phyloP scores from a whole-genome alignment of 148 eudicot genomes.

The Arbutus unedo region DNA sequence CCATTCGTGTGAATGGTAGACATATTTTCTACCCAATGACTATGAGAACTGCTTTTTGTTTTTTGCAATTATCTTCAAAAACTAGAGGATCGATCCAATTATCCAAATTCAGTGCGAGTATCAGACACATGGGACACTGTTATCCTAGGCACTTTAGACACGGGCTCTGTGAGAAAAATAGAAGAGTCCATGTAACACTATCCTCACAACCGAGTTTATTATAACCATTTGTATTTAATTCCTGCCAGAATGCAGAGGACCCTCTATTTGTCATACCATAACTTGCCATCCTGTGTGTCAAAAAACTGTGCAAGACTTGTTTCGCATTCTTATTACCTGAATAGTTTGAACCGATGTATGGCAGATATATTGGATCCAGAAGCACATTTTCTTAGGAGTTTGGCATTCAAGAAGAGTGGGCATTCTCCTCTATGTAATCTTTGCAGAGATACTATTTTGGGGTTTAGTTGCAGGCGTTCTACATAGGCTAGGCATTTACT shows the following conservation, averaged over 20 bases:
- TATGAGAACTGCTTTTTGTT: background rate
- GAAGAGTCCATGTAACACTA: background rate
- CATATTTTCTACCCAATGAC: background rate
- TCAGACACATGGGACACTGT: background rate
- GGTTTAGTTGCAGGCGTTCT: conserved; percentile 62
- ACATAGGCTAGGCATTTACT: conserved; percentile 58
- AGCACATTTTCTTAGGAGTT: conserved; percentile 73
- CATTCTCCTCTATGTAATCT: conserved; percentile 71
- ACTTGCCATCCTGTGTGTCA: background rate
- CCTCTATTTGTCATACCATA: background rate
- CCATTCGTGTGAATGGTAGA: background rate
- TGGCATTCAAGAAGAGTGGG: conserved; percentile 91
- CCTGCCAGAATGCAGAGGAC: background rate
- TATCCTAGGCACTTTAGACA: background rate
- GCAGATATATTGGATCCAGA: conserved; percentile 78
- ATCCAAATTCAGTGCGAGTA: background rate
- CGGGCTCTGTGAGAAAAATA: background rate
- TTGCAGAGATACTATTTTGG: conserved; percentile 88
- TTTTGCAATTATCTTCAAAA: background rate
- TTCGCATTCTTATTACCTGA: background rate
- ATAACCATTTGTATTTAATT: background rate
- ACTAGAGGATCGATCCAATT: background rate
- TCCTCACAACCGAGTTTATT: background rate
- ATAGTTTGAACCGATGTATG: conserved; percentile 14
- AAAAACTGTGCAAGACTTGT: background rate